Conservation (phyloP, 1,139 yeast genomes). For the Trichomonascaceae sp. region DNA sequence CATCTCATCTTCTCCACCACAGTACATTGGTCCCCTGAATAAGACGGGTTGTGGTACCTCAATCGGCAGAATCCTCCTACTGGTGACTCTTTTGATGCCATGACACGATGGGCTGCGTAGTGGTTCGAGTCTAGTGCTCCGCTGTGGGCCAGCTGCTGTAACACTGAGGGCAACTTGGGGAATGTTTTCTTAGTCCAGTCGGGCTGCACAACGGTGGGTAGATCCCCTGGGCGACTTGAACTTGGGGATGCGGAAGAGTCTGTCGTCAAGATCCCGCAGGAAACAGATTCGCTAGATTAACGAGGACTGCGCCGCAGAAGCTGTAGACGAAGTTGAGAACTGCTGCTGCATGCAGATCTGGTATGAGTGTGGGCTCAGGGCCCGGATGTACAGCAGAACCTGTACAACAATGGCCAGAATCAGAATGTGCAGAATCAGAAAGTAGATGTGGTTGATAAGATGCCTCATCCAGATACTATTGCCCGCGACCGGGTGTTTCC, state of each 20-base stretch:
- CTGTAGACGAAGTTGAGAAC: conserved; percentile 45
- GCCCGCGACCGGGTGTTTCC: conserved; percentile 75
- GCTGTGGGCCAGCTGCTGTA: too few species aligned
- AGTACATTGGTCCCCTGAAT: too few species aligned
- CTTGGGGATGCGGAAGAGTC: conserved; percentile 24
- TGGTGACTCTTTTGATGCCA: too few species aligned
- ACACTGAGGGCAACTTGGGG: too few species aligned
- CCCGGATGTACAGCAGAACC: conserved; percentile 47
- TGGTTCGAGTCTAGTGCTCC: too few species aligned
- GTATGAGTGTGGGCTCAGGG: conserved; percentile 34
- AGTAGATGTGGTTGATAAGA: conserved; percentile 39
- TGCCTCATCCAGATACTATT: conserved; percentile 40
- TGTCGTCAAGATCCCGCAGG: conserved; percentile 45
- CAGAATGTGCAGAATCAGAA: conserved; percentile 44
- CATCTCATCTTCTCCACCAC: too few species aligned
- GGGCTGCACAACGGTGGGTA: conserved; percentile 48
- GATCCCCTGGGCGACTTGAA: conserved; percentile 5
- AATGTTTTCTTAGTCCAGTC: conserved; percentile 54
- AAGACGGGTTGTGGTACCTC: too few species aligned
- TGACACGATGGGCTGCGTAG: too few species aligned
- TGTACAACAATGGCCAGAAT: conserved; percentile 59
- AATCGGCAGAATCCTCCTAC: too few species aligned
- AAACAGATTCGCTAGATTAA: conserved; percentile 39
- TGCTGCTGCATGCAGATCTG: conserved; percentile 43
- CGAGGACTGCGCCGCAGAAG: conserved; percentile 37